phyloP scores from a whole-genome alignment of 2,329 filamentous ascomycete genomes.

The Cryphonectria parasitica region DNA sequence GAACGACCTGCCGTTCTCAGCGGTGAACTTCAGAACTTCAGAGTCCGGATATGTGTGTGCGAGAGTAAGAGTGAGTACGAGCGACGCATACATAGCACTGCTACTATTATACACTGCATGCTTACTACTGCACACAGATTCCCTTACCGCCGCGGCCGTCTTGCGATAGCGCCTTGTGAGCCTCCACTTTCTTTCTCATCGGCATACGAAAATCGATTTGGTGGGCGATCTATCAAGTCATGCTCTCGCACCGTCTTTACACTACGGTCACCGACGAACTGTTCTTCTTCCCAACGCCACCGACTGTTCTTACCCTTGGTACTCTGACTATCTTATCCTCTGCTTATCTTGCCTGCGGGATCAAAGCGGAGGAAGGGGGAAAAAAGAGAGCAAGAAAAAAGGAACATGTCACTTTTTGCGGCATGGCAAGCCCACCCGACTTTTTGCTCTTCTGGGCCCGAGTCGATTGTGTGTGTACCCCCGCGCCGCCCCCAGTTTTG shows the following conservation, averaged over 20 bases:
- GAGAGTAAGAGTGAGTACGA: no score
- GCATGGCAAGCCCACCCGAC: background rate
- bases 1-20: background rate
- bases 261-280: constrained; percentile 1
- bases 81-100: background rate
- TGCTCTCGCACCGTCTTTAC: background rate
- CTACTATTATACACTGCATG: background rate
- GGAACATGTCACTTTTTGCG: background rate
- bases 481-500: background rate
- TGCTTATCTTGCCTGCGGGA: background rate
- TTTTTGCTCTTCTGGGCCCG: background rate
- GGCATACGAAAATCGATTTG: constrained; percentile 3
- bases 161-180: background rate
- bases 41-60: background rate
- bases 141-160: background rate
- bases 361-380: background rate
- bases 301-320: background rate
- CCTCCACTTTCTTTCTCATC: constrained; percentile 6
- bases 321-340: background rate
- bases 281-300: background rate
- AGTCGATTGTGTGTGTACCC: background rate
- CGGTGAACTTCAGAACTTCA: background rate
- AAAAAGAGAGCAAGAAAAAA: background rate
- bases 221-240: background rate
- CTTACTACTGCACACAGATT: background rate